phyloP scores from a whole-genome alignment of 805 yeast species.

The Jamesozyma rosinii region DNA sequence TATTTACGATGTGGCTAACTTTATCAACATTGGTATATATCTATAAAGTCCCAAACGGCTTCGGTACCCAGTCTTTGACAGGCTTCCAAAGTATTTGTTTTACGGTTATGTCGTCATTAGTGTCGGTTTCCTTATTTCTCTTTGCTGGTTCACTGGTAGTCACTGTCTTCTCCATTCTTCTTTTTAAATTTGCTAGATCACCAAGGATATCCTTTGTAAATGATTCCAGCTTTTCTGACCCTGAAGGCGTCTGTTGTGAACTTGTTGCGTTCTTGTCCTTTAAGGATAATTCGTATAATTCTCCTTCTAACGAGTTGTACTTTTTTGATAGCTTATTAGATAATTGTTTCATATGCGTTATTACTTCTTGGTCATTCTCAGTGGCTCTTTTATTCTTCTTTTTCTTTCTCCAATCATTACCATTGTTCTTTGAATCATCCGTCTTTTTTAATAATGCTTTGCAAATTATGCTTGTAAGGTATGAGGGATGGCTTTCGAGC shows the following conservation, averaged over 20 bases:
- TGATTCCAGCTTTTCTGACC: neutral
- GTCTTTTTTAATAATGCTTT: slow-evolving; percentile 1
- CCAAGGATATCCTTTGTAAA: slow-evolving; percentile 17
- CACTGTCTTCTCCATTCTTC: slow-evolving; percentile 11
- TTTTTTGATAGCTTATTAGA: neutral
- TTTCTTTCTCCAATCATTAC: slow-evolving; percentile 13
- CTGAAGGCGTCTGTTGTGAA: neutral
- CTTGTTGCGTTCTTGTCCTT: neutral
- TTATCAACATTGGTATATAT: too few species aligned
- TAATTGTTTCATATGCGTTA: neutral
- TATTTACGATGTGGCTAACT: too few species aligned
- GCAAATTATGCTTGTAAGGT: slow-evolving; percentile 4
- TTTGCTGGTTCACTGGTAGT: neutral
- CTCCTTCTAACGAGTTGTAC: neutral
- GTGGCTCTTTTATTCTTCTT: slow-evolving; percentile 13
- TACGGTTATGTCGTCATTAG: neutral
- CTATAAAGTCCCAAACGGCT: slow-evolving; percentile 44
- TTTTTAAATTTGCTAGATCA: slow-evolving; percentile 27
- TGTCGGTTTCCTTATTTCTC: neutral
- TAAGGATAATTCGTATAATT: slow-evolving; percentile 1
- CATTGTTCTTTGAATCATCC: neutral
- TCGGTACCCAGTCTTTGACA: slow-evolving; percentile 38
- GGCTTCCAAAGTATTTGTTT: slow-evolving; percentile 4
- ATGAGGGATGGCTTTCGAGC: slow-evolving; percentile 8
- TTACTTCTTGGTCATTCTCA: slow-evolving; percentile 7